A percentile compares a stretch with the other conserved stretches of the same genome.
phyloP scores from a whole-genome alignment of 345 rosid genomes.

The Syzygium grande region DNA sequence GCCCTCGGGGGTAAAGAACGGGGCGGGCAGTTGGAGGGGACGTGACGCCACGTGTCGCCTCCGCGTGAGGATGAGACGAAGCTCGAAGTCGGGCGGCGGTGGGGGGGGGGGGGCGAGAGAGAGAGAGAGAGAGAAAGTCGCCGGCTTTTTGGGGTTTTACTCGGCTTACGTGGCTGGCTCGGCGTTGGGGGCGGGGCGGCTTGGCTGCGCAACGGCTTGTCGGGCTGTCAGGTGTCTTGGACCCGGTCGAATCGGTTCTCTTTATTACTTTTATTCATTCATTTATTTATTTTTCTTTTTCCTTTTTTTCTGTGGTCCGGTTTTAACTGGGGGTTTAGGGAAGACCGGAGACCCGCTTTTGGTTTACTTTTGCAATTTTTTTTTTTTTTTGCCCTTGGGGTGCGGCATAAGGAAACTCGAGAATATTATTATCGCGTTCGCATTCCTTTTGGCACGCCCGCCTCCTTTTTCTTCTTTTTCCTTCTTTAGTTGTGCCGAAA shows the following conservation, averaged over 20 bases:
- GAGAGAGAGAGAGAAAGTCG: background rate
- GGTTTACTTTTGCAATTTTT: too few species aligned
- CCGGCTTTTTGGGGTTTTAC: background rate
- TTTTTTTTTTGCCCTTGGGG: background rate
- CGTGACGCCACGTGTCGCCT: background rate
- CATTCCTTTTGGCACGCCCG: too few species aligned
- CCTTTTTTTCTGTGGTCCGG: background rate
- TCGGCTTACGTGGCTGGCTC: background rate
- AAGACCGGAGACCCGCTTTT: too few species aligned
- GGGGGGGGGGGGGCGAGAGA: too few species aligned
- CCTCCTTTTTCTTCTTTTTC: background rate
- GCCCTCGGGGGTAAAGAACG: background rate
- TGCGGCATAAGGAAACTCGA: background rate
- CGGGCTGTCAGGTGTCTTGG: slow-evolving; percentile 1
- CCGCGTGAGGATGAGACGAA: background rate
- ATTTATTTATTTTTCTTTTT: too few species aligned
- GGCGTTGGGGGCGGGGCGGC: background rate
- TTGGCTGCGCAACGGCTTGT: slow-evolving; percentile 3
- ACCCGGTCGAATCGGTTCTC: background rate
- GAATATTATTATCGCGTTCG: too few species aligned
- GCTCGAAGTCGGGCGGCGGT: background rate
- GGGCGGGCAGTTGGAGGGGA: background rate
- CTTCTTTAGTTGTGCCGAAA: background rate
- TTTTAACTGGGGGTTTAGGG: background rate
- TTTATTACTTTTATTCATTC: too few species aligned